These are phyloP conservation scores for Jackrogersella multiformis DNA, from an alignment of 495 filamentous ascomycete genomes.

Conservation along the genomic window DNA sequence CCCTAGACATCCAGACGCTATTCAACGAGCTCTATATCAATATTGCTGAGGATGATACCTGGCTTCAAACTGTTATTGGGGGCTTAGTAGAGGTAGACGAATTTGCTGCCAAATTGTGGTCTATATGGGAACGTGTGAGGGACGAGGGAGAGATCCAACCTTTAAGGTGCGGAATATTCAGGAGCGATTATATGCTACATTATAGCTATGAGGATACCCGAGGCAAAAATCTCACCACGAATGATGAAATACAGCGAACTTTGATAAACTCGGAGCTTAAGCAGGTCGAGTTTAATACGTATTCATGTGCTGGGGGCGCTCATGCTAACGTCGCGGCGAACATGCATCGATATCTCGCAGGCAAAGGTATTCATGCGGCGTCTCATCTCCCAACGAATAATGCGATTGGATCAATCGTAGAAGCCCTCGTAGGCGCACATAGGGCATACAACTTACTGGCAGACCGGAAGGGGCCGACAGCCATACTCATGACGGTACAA, in stretches of 20 bases:
- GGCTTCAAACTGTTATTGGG: slow-evolving; percentile 70
- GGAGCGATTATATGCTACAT: slow-evolving; percentile 81
- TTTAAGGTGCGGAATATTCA: slow-evolving; percentile 76
- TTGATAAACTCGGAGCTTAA: slow-evolving; percentile 59
- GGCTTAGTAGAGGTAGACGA: slow-evolving; percentile 72
- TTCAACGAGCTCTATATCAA: slow-evolving; percentile 80
- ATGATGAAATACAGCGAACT: slow-evolving; percentile 14
- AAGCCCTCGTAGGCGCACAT: slow-evolving; percentile 70
- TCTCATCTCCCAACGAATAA: slow-evolving; percentile 64
- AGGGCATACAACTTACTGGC: slow-evolving; percentile 65
- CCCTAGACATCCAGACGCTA: slow-evolving; percentile 65
- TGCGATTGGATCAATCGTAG: slow-evolving; percentile 65
- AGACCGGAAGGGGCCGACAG: slow-evolving; percentile 26
- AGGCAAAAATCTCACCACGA: not conserved
- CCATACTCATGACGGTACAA: slow-evolving; percentile 75
- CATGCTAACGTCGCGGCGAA: slow-evolving; percentile 69
- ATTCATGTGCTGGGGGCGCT: slow-evolving; percentile 81
- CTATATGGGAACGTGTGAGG: slow-evolving; percentile 71
- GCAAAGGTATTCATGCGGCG: slow-evolving; percentile 40
- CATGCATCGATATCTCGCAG: slow-evolving; percentile 60
- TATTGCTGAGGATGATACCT: slow-evolving; percentile 73
- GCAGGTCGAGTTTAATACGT: slow-evolving; percentile 87
- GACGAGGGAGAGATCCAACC: slow-evolving; percentile 76
- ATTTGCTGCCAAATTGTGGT: slow-evolving; percentile 74
- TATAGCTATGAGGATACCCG: slow-evolving; percentile 39